Base-by-base conservation (phyloP, 1,284 basidiomycete species). In the Erythrobasidium hasegawianum region DNA sequence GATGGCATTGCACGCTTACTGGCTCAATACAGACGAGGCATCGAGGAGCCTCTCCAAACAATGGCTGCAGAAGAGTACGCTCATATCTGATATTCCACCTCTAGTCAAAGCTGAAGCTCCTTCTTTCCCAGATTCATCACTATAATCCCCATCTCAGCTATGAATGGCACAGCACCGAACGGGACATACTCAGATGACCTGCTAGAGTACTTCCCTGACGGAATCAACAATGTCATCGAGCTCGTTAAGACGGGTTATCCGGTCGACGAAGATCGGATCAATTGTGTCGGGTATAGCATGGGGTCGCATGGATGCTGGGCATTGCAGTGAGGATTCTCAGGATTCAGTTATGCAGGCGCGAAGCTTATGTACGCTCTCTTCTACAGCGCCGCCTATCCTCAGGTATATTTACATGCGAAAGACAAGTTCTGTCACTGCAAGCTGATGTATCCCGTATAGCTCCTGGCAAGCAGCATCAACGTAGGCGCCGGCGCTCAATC, bases 71-170 rank as follows among this genome's bases (percentile, higher is more conserved):
- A 24, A 18, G 16, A 64, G 55, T 67, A 40, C 33, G 64, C 54
- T 27, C 9, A 9, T 13, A 4, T 33, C 33, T 11, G n/a, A n/a
- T n/a, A 5, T 33, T 11, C 11, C 5, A 33, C 11, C 33, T 11
- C n/a, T n/a, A n/a, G n/a, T n/a, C n/a, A n/a, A n/a, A n/a, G n/a
- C n/a, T n/a, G n/a, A n/a, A n/a, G n/a, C n/a, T n/a, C 33, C 33
- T 33, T 33, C 33, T 33, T 33, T 4, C 33, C 33, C 24, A 67
- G 64, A 67, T 68, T 68, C 60, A 24, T 68, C 8, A 62, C 59
- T 26, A 54, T 68, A 26, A 60, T 62, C 41, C 67, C 67, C 5
- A 68, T 68, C 55, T 33, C 59, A 33, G 59, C 67, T 14, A 38
- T 43, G 22, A n/a, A 24, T 26, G 33, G 33, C 33, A 33, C 33